phyloP scores from a whole-genome alignment of 2,329 filamentous ascomycete species.

The Metarhizium humberi region DNA sequence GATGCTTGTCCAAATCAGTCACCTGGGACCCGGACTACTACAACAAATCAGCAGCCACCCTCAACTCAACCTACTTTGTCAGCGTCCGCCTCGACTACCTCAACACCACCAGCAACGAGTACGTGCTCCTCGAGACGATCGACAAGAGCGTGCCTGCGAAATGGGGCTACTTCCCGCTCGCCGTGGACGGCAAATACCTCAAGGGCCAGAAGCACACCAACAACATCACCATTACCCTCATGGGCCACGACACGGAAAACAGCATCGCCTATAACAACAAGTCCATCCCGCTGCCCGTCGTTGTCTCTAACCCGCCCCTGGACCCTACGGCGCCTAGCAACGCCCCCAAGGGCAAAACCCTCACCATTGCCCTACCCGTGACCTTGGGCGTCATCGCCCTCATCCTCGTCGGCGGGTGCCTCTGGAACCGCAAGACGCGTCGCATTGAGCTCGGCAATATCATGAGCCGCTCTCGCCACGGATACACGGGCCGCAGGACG shows the following conservation, averaged over 20 bases:
- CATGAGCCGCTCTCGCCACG: slow-evolving; percentile 35
- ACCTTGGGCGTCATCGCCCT: slow-evolving; percentile 37
- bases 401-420: slow-evolving; percentile 42
- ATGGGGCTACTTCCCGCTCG: slow-evolving; percentile 40
- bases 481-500: slow-evolving; percentile 33
- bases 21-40: slow-evolving; percentile 48
- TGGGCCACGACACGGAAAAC: slow-evolving; percentile 21
- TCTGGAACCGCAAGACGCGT: slow-evolving; percentile 46
- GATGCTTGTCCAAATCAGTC: slow-evolving; percentile 25
- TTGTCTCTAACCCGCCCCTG: slow-evolving; percentile 21
- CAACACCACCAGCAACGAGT: slow-evolving; percentile 26
- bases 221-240: slow-evolving; percentile 40
- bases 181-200: slow-evolving; percentile 26
- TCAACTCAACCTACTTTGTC: slow-evolving; percentile 10
- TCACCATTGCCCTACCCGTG: slow-evolving; percentile 44
- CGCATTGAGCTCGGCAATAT: slow-evolving; percentile 41
- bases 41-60: slow-evolving; percentile 24
- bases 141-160: slow-evolving; percentile 22
- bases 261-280: slow-evolving; percentile 25
- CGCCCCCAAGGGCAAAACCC: slow-evolving; percentile 26
- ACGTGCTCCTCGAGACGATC: slow-evolving; percentile 25
- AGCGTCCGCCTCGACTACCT: slow-evolving; percentile 24
- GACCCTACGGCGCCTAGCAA: slow-evolving; percentile 27
- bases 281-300: slow-evolving; percentile 32
- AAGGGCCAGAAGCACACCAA: slow-evolving; percentile 12